Percentiles rank a stretch among this genome's conserved stretches.
phyloP scores from a whole-genome alignment of 495 filamentous ascomycete genomes.

The Penicillium waksmanii region DNA sequence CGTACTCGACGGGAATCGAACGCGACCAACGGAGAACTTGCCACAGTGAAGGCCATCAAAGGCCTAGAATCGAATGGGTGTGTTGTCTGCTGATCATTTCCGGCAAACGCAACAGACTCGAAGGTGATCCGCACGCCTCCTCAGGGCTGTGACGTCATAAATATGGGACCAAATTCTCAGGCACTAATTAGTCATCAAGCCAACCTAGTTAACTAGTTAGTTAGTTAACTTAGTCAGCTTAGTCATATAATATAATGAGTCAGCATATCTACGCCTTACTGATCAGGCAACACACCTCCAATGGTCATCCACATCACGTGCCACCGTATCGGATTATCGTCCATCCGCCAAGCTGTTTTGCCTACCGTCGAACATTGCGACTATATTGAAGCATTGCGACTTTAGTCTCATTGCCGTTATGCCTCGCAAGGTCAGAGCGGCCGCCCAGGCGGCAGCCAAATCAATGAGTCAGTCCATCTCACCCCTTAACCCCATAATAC shows the following conservation, averaged over 20 bases:
- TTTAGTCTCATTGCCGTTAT: slow-evolving; percentile 32
- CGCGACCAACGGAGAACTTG: background rate
- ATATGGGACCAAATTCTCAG: background rate
- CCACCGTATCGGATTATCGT: slow-evolving; percentile 3
- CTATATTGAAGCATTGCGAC: slow-evolving; percentile 22
- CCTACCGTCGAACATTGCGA: background rate
- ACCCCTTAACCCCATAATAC: background rate
- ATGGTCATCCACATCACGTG: slow-evolving; percentile 16
- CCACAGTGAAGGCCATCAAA: slow-evolving; percentile 15
- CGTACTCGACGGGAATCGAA: background rate
- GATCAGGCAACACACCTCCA: too few relatives aligned
- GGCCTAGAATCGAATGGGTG: slow-evolving; percentile 17
- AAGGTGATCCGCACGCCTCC: slow-evolving; percentile 11
- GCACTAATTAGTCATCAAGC: too few relatives aligned
- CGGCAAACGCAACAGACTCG: slow-evolving; percentile 4
- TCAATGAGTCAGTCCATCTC: slow-evolving; percentile 43
- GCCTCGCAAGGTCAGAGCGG: slow-evolving; percentile 52
- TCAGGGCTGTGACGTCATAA: slow-evolving; percentile 25
- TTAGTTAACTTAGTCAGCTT: too few relatives aligned
- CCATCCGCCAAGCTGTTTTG: slow-evolving; percentile 8
- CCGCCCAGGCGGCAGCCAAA: slow-evolving; percentile 54
- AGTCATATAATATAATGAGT: too few relatives aligned
- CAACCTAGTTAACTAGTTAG: too few relatives aligned
- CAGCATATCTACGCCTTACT: too few relatives aligned
- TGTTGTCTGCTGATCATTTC: slow-evolving; percentile 18